These are phyloP conservation scores for Globisporangium nagaii DNA, from an alignment of 352 stramenopile genomes.

Conservation along the genomic window DNA sequence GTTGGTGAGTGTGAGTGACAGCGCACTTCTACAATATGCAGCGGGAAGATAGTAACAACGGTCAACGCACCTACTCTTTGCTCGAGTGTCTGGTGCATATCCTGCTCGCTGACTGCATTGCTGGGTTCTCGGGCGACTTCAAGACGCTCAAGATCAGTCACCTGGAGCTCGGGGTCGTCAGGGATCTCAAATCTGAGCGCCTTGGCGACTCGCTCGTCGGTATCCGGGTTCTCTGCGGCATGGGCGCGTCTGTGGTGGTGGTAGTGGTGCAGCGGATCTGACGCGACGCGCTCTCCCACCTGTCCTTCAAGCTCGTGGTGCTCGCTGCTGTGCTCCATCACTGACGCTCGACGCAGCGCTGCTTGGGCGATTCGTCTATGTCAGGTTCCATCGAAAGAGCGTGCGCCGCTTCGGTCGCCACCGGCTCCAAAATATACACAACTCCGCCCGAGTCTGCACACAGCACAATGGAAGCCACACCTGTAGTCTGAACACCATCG, in stretches of 20 bases:
- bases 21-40: too few species aligned
- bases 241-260: not conserved
- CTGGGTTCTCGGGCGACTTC: not conserved
- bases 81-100: not conserved
- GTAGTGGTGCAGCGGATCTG: too few species aligned
- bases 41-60: not conserved
- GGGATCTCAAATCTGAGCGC: conserved; percentile 2
- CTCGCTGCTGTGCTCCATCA: not conserved
- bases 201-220: not conserved
- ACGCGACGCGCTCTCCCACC: not conserved
- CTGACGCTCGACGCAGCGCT: too few species aligned
- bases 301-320: not conserved
- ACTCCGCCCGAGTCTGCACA: too few species aligned
- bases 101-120: not conserved
- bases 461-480: too few species aligned
- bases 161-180: not conserved
- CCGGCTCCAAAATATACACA: too few species aligned
- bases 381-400: too few species aligned
- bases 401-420: too few species aligned
- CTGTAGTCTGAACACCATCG: too few species aligned
- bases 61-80: conserved; percentile 5
- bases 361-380: too few species aligned
- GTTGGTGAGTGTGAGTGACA: too few species aligned
- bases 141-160: not conserved
- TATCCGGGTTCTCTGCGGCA: not conserved